A percentile compares a stretch with the other conserved stretches of the same genome.
Conservation (phyloP, 352 stramenopile species). For the Phytophthora quininea region DNA sequence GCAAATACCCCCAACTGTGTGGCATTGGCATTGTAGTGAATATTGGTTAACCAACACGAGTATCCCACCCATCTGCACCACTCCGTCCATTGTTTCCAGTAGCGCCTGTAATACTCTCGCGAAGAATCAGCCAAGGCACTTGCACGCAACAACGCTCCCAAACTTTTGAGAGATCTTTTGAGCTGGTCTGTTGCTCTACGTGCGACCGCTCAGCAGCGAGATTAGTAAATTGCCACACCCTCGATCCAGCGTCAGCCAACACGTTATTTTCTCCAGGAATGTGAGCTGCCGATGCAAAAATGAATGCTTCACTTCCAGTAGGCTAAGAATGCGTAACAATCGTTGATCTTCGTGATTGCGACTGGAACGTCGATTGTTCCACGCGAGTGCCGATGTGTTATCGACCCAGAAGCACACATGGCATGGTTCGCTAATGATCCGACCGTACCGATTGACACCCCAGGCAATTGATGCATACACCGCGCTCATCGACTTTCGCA, state of each 20-base stretch:
- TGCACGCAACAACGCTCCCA: conserved; percentile 1
- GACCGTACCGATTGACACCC: no score
- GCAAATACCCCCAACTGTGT: conserved; percentile 11
- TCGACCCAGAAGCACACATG: conserved; percentile 12
- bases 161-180: conserved; percentile 1
- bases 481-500: conserved; percentile 18
- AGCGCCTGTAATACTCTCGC: neutral
- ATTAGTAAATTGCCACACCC: conserved; percentile 20
- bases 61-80: conserved; percentile 15
- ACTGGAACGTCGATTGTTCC: conserved; percentile 11
- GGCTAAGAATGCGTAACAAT: conserved; percentile 9
- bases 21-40: conserved; percentile 3
- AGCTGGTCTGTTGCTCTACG: neutral
- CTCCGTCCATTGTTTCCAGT: conserved; percentile 4
- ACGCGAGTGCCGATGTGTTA: conserved; percentile 15
- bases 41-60: neutral
- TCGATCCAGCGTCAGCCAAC: conserved; percentile 25
- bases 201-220: neutral
- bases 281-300: conserved; percentile 20
- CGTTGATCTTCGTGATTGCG: conserved; percentile 16
- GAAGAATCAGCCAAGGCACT: neutral
- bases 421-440: no score
- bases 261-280: conserved; percentile 11
- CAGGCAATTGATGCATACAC: conserved; percentile 14
- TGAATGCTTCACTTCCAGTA: conserved; percentile 10